phyloP scores from a whole-genome alignment of 108 stramenopile species.

The Heterococcus sp. region DNA sequence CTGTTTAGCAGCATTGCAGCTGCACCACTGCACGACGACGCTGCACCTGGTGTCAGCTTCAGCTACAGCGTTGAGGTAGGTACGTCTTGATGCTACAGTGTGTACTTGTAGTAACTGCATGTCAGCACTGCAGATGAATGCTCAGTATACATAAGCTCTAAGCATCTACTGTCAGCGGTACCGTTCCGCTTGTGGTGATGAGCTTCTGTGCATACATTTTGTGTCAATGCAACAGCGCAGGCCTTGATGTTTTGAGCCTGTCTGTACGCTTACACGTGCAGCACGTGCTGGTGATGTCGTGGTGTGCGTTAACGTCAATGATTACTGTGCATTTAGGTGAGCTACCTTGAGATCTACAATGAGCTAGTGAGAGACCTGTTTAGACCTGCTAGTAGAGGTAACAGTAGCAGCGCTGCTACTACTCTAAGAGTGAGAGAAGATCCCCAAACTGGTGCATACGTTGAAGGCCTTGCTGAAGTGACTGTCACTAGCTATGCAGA shows the following conservation, averaged over 20 bases:
- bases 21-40: not conserved
- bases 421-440: conserved; percentile 21
- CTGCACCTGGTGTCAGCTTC: not conserved
- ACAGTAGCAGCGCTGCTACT: not conserved
- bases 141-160: not conserved
- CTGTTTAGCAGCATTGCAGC: conserved; percentile 6
- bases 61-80: not conserved
- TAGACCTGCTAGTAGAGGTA: not conserved
- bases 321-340: too few relatives aligned
- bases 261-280: too few relatives aligned
- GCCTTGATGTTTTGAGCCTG: too few relatives aligned
- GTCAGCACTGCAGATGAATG: not conserved
- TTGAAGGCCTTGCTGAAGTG: conserved; percentile 31
- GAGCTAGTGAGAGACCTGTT: conserved; percentile 24
- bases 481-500: conserved; percentile 22
- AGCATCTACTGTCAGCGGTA: not conserved
- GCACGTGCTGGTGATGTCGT: too few relatives aligned
- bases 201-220: too few relatives aligned
- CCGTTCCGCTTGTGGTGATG: too few relatives aligned
- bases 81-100: not conserved
- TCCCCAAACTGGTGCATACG: conserved; percentile 17
- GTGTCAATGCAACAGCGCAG: too few relatives aligned
- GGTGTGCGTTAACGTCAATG: too few relatives aligned
- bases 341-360: conserved; percentile 41
- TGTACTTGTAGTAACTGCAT: not conserved